A percentile compares a stretch with the other conserved stretches of the same genome.
phyloP scores from a whole-genome alignment of 257 asterid genomes.

The Lantana camara region DNA sequence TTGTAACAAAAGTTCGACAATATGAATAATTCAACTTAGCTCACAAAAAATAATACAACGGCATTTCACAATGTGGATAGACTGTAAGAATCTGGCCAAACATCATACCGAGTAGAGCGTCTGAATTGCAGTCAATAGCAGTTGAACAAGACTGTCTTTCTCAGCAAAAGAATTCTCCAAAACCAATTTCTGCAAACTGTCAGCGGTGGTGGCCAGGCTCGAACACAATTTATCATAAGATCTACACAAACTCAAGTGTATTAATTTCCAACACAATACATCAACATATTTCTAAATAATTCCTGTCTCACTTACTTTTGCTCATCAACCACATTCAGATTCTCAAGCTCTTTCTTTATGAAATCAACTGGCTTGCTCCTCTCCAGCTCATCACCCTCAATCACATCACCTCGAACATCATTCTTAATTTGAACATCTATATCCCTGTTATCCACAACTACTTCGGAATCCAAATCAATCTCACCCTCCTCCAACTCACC shows the following conservation, averaged over 20 bases:
- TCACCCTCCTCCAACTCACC: conserved; percentile 99
- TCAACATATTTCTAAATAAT: not conserved
- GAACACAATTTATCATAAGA: conserved; percentile 58
- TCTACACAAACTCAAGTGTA: conserved; percentile 46
- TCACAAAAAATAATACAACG: not conserved
- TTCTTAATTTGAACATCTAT: conserved; percentile 22
- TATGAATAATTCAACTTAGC: conserved; percentile 5
- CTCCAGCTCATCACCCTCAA: conserved; percentile 34
- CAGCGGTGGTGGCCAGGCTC: conserved; percentile 48
- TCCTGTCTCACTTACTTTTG: conserved; percentile 57
- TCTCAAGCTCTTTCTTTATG: conserved; percentile 52
- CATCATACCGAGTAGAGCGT: conserved; percentile 58
- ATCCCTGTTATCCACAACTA: conserved; percentile 34
- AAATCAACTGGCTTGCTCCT: conserved; percentile 40
- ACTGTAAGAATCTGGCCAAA: too few relatives aligned
- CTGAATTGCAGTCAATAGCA: conserved; percentile 52
- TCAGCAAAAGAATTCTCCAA: conserved; percentile 48
- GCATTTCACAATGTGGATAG: not conserved
- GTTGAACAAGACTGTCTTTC: conserved; percentile 58
- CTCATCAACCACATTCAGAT: conserved; percentile 50
- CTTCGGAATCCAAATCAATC: conserved; percentile 94
- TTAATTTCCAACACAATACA: conserved; percentile 6
- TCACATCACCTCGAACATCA: conserved; percentile 25
- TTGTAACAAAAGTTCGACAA: conserved; percentile 9
- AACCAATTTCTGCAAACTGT: conserved; percentile 47